Percentiles rank a stretch among this genome's conserved stretches.
These are phyloP conservation scores for Acanthochlamys bracteata DNA, from an alignment of 106 monocot genomes.

Conservation along the genomic window DNA sequence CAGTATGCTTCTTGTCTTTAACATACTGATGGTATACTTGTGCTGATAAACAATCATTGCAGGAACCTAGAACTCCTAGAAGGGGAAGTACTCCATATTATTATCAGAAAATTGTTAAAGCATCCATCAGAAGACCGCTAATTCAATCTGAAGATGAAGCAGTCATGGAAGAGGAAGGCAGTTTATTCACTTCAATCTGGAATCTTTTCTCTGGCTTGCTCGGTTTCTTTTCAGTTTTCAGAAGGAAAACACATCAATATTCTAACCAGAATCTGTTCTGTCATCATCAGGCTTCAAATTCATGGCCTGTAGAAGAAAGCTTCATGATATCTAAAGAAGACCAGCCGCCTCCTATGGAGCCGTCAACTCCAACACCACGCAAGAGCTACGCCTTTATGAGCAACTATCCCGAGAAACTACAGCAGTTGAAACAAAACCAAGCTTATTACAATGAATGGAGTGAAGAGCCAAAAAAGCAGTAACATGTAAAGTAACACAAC, in stretches of 20 bases:
- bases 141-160: slow-evolving; percentile 48
- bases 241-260: slow-evolving; percentile 29
- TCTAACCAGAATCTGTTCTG: slow-evolving; percentile 17
- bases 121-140: slow-evolving; percentile 49
- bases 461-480: slow-evolving; percentile 29
- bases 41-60: not conserved
- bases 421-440: slow-evolving; percentile 58
- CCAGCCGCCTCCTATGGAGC: slow-evolving; percentile 67
- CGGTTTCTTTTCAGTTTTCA: slow-evolving; percentile 28
- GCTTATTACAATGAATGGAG: slow-evolving; percentile 56
- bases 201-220: slow-evolving; percentile 51
- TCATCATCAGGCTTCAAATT: slow-evolving; percentile 17
- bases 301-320: slow-evolving; percentile 79
- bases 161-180: slow-evolving; percentile 59
- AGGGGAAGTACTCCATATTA: slow-evolving; percentile 36
- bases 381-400: slow-evolving; percentile 95
- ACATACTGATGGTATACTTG: too few species aligned
- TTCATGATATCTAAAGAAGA: slow-evolving; percentile 70
- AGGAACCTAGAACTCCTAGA: slow-evolving; percentile 43
- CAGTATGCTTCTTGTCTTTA: too few species aligned
- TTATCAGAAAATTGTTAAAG: slow-evolving; percentile 55
- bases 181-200: slow-evolving; percentile 50
- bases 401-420: slow-evolving; percentile 71
- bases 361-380: slow-evolving; percentile 54
- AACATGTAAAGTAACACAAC: slow-evolving; percentile 55